A percentile compares a stretch with the other conserved stretches of the same genome.
Conservation (phyloP, 2,329 filamentous ascomycete species). For the Rachicladosporium sp. region DNA sequence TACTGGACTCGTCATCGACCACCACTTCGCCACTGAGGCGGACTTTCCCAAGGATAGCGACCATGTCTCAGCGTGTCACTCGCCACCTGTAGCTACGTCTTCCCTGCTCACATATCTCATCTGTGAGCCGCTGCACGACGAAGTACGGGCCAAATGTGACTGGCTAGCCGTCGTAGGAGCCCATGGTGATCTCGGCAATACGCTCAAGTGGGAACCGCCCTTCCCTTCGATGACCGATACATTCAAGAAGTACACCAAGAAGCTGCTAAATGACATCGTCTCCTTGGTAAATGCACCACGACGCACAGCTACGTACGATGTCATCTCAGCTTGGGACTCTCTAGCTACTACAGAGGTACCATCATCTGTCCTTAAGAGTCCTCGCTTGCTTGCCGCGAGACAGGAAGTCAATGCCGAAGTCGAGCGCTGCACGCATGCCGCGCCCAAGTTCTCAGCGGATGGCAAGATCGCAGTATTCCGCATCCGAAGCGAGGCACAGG, state of each 20-base stretch:
- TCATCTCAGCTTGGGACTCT: conserved; percentile 48
- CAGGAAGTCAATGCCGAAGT: conserved; percentile 50
- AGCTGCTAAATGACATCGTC: conserved; percentile 49
- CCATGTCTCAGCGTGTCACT: conserved; percentile 51
- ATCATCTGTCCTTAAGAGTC: conserved; percentile 38
- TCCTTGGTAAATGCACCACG: conserved; percentile 54
- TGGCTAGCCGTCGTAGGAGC: conserved; percentile 56
- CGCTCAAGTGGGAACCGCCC: conserved; percentile 53
- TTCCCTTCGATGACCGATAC: conserved; percentile 53
- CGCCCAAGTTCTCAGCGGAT: conserved; percentile 52
- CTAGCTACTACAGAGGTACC: conserved; percentile 41
- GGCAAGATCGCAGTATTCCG: conserved; percentile 50
- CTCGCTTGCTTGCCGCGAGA: conserved; percentile 40
- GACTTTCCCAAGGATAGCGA: conserved; percentile 45
- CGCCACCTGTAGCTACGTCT: conserved; percentile 53
- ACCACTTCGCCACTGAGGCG: conserved; percentile 45
- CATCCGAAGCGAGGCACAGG: conserved; percentile 48
- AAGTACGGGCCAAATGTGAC: conserved; percentile 38
- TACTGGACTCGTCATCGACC: conserved; percentile 50
- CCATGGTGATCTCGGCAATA: conserved; percentile 53
- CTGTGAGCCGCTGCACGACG: conserved; percentile 43
- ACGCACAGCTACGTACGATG: conserved; percentile 48
- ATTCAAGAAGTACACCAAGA: conserved; percentile 51
- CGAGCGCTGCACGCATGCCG: conserved; percentile 47
- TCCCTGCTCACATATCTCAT: conserved; percentile 53